These are phyloP conservation scores for Brassica nigra DNA, from an alignment of 345 rosid species.

Conservation along the genomic window DNA sequence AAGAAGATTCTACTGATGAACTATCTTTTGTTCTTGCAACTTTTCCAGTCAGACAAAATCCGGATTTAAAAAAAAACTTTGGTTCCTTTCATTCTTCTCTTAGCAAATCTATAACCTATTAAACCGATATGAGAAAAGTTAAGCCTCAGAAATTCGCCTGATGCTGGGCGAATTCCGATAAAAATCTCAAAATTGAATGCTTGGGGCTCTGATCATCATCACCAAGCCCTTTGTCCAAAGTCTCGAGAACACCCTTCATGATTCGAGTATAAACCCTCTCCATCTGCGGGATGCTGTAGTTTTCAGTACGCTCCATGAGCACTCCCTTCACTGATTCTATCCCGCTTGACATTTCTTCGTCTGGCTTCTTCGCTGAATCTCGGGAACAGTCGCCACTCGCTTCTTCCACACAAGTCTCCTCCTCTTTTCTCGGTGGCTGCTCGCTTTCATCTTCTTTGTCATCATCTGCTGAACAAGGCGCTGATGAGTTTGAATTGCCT, in stretches of 20 bases:
- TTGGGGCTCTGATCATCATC: slow-evolving; percentile 49
- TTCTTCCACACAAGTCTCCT: slow-evolving; percentile 6
- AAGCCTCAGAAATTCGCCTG: slow-evolving; percentile 65
- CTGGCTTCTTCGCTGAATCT: slow-evolving; percentile 42
- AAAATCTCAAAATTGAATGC: slow-evolving; percentile 84
- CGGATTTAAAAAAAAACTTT: not conserved
- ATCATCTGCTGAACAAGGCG: slow-evolving; percentile 38
- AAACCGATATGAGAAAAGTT: slow-evolving; percentile 21
- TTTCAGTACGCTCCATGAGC: slow-evolving; percentile 58
- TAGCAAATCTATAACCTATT: not conserved
- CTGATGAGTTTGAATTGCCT: slow-evolving; percentile 42
- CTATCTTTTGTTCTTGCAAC: slow-evolving; percentile 17
- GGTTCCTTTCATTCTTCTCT: slow-evolving; percentile 25
- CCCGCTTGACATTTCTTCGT: slow-evolving; percentile 48
- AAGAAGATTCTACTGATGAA: slow-evolving; percentile 12
- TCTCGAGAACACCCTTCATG: slow-evolving; percentile 72
- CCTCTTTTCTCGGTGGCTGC: slow-evolving; percentile 21
- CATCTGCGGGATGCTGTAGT: slow-evolving; percentile 74
- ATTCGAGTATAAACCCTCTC: slow-evolving; percentile 79
- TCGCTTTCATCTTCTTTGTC: slow-evolving; percentile 26
- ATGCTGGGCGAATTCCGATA: slow-evolving; percentile 66
- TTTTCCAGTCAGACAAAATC: slow-evolving; percentile 17
- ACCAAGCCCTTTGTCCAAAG: slow-evolving; percentile 46
- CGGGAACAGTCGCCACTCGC: slow-evolving; percentile 26
- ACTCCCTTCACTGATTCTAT: slow-evolving; percentile 50